These are phyloP conservation scores for Lentinus tigrinus DNA, from an alignment of 768 basidiomycete genomes.

Conservation along the genomic window DNA sequence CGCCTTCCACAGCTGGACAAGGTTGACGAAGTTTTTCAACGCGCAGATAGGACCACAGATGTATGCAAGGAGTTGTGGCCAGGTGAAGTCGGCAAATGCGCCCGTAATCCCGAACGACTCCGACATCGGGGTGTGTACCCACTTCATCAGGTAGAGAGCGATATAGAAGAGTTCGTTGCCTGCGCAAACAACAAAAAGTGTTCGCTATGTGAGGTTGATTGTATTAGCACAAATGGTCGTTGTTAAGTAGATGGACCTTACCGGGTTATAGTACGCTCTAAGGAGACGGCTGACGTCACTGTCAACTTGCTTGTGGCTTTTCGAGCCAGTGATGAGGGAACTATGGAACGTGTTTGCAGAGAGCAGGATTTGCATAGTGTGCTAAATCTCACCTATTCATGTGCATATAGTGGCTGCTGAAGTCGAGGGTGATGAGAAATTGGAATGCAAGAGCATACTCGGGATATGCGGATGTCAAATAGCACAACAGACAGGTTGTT, in stretches of 20 bases:
- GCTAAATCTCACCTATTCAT: constrained; percentile 85
- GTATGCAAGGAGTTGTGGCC: constrained; percentile 70
- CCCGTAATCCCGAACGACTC: constrained; percentile 32
- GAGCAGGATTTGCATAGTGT: background rate
- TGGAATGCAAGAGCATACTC: constrained; percentile 84
- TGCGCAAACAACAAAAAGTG: constrained; percentile 90
- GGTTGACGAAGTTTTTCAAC: constrained; percentile 88
- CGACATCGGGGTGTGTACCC: constrained; percentile 71
- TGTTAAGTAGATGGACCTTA: constrained; percentile 40
- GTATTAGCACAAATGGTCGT: background rate
- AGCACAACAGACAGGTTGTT: constrained; percentile 91
- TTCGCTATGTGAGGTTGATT: constrained; percentile 46
- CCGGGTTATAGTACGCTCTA: constrained; percentile 91
- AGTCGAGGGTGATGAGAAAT: constrained; percentile 94
- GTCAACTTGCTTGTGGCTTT: constrained; percentile 89
- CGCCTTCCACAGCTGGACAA: constrained; percentile 98
- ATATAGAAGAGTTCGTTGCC: constrained; percentile 97
- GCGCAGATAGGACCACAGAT: constrained; percentile 66
- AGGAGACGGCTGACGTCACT: constrained; percentile 92
- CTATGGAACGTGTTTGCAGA: constrained; percentile 40
- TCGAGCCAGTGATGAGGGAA: constrained; percentile 90
- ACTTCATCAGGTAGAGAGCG: constrained; percentile 89
- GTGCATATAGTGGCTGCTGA: constrained; percentile 98
- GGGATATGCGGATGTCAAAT: constrained; percentile 89
- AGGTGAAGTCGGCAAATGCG: constrained; percentile 51